A percentile compares a stretch with the other conserved stretches of the same genome.
Conservation (phyloP, 2,329 filamentous ascomycete species). For the Berkeleyomyces basicola region DNA sequence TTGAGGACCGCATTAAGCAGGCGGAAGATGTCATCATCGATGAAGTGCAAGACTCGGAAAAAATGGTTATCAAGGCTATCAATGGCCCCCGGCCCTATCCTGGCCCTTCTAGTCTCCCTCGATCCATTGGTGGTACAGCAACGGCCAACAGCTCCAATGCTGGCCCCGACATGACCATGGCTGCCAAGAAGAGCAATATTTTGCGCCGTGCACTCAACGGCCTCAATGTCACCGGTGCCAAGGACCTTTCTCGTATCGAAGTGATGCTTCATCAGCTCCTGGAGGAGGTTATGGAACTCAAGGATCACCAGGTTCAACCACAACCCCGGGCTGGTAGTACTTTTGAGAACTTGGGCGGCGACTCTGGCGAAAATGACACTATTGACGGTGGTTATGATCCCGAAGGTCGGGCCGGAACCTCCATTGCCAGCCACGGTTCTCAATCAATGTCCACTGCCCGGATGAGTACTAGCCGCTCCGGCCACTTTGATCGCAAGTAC, state of each 20-base stretch:
- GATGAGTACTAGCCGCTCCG: constrained; percentile 52
- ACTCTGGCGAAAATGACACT: constrained; percentile 54
- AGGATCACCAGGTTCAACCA: constrained; percentile 32
- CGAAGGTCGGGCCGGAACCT: constrained; percentile 14
- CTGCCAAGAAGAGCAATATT: constrained; percentile 78
- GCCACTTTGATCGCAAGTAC: constrained; percentile 43
- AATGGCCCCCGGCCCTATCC: constrained; percentile 77
- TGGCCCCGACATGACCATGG: constrained; percentile 36
- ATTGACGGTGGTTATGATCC: constrained; percentile 54
- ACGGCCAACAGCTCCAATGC: constrained; percentile 14
- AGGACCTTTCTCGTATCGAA: constrained; percentile 76
- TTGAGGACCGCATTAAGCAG: constrained; percentile 81
- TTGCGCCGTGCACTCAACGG: constrained; percentile 88
- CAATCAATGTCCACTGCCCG: constrained; percentile 1
- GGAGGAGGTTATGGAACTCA: constrained; percentile 75
- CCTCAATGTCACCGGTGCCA: constrained; percentile 70
- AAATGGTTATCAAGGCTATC: constrained; percentile 65
- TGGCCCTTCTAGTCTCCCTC: constrained; percentile 33
- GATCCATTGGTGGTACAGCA: constrained; percentile 33
- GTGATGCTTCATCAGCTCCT: constrained; percentile 85
- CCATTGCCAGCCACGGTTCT: constrained; percentile 34
- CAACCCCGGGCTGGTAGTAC: constrained; percentile 41
- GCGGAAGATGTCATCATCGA: constrained; percentile 82
- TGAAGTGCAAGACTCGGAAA: constrained; percentile 74
- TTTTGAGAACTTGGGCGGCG: constrained; percentile 45